Base-by-base conservation (phyloP, 805 yeast genomes). In the Hanseniaspora nectarophila region DNA sequence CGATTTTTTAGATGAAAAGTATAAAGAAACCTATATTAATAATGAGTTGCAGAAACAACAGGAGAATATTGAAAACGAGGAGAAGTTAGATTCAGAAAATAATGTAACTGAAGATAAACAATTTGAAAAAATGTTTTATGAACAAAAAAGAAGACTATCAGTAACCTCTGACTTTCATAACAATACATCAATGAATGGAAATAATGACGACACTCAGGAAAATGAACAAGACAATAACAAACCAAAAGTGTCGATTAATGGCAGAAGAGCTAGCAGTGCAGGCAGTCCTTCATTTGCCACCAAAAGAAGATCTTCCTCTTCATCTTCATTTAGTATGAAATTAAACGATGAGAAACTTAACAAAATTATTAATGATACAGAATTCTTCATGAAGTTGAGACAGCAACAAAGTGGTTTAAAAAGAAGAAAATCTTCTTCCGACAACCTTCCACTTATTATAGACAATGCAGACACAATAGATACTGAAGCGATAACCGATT, bases 111-210 rank as follows among this genome's bases (percentile, higher is more conserved):
- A 54, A 7, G 54, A 55, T 37, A 54, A 51, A 16, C 45, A 47
- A 20, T 47, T 39, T 47, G 45, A 26, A 15, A 47, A 40, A 29
- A 43, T 39, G 18, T 71, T 71, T 56, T 64, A 71, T 61, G 70
- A 65, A 46, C 69, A 69, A 31, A 71, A 67, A 53, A 67, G 75
- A 62, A 61, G 75, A 43, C 66, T 71, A 59, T 64, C 69, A 9
- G 62, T 64, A 3, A 64, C 60, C 18, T 65, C 65, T 9, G 61
- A 72, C 12, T 51, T 40, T 20, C 33, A 51, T 24, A 24, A 21
- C 42, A 73, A 43, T 18, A 44, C 43, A 16, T 43, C 49, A 13
- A 26, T 42, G 9, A 54, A 51, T 34, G 54, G 51, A 5, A 51
- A 56, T 31, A 21, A 28, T 7, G 37, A 31, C 24, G 26, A 38